phyloP scores from a whole-genome alignment of 2,329 filamentous ascomycete species.

The Sporothrix curviconia region DNA sequence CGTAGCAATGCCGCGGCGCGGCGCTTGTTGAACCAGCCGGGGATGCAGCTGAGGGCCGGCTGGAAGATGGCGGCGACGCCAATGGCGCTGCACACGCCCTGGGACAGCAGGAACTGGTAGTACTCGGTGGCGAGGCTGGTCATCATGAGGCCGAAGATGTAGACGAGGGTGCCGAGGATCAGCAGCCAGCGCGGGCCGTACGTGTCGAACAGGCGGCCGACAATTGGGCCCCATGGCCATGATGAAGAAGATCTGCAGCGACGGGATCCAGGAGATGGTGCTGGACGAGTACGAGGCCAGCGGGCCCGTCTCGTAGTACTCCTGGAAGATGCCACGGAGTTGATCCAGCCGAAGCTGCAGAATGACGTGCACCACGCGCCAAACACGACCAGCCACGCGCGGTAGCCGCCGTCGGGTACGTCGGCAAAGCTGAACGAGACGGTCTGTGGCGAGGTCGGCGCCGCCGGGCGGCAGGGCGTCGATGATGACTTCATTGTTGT shows the following conservation, averaged over 20 bases:
- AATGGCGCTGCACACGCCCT: slow-evolving; percentile 22
- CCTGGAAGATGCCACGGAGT: slow-evolving; percentile 47
- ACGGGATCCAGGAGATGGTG: slow-evolving; percentile 57
- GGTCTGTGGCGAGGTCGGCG: not conserved
- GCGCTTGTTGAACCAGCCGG: slow-evolving; percentile 22
- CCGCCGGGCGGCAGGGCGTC: not conserved
- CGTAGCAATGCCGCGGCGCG: slow-evolving; percentile 23
- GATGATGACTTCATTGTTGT: not conserved
- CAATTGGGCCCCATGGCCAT: slow-evolving; percentile 47
- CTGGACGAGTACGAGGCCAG: slow-evolving; percentile 44
- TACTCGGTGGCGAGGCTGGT: slow-evolving; percentile 35
- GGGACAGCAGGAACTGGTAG: slow-evolving; percentile 27
- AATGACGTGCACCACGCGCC: slow-evolving; percentile 36
- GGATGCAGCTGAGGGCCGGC: slow-evolving; percentile 21
- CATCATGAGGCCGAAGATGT: slow-evolving; percentile 55
- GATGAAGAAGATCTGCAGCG: slow-evolving; percentile 40
- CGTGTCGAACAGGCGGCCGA: slow-evolving; percentile 52
- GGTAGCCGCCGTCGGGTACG: slow-evolving; percentile 22
- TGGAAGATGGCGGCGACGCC: slow-evolving; percentile 20
- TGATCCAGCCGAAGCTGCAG: slow-evolving; percentile 36
- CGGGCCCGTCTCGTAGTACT: slow-evolving; percentile 48
- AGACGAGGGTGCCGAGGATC: slow-evolving; percentile 41
- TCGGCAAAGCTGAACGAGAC: not conserved
- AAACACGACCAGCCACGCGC: slow-evolving; percentile 35
- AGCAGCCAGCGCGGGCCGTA: slow-evolving; percentile 48